Evolutionary conservation across 2,329 filamentous ascomycete genomes (phyloP).

Genomic region (Fusarium liriodendri): DNA sequence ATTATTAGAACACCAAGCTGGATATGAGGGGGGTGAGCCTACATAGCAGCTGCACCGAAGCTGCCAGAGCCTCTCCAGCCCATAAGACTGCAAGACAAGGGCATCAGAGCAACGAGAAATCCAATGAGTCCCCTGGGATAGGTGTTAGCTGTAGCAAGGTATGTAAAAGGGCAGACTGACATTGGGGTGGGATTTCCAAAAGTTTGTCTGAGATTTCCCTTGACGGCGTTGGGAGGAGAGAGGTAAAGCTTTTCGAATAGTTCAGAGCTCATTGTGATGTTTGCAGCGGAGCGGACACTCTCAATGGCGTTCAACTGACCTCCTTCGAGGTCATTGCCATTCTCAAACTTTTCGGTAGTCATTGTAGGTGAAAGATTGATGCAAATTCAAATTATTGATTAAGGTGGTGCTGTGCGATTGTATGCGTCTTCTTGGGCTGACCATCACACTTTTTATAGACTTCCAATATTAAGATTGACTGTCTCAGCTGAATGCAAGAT

Average conservation of each 20-base stretch:
- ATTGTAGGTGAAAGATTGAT: not conserved
- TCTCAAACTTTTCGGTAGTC: not conserved
- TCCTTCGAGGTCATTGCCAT: not conserved
- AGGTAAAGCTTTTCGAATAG: conserved; percentile 72
- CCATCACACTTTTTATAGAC: not conserved
- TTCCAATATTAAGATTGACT: not conserved
- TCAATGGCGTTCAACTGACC: not conserved
- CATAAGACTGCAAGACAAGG: conserved; percentile 64
- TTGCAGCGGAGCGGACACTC: conserved; percentile 38
- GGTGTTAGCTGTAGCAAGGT: not conserved
- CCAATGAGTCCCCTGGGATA: conserved; percentile 61
- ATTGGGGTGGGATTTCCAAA: conserved; percentile 72
- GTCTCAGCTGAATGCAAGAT: not conserved
- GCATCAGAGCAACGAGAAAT: conserved; percentile 61
- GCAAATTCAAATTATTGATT: not conserved
- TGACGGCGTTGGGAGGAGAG: conserved; percentile 60
- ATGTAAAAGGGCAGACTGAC: conserved; percentile 41
- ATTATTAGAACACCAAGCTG: not conserved
- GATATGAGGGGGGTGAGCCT: conserved; percentile 39
- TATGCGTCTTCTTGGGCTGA: not conserved
- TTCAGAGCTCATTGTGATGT: conserved; percentile 64
- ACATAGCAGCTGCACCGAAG: conserved; percentile 61
- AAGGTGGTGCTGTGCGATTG: not conserved
- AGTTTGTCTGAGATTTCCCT: conserved; percentile 63
- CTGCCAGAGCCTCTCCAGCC: conserved; percentile 64